Conservation (phyloP, 129 eudicot species). For the Centrapalus pauciflorus region DNA sequence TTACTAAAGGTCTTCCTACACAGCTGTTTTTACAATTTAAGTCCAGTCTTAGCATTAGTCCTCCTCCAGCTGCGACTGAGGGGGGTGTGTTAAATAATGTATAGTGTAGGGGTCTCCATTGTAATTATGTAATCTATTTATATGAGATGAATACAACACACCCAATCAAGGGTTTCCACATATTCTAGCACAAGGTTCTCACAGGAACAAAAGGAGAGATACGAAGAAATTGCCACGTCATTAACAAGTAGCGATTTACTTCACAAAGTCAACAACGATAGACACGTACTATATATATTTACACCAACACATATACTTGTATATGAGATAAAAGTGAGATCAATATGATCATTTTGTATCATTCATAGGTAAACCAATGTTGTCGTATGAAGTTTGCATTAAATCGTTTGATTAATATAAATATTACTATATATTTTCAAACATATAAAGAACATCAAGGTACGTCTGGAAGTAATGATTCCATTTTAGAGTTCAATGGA, state of each 20-base stretch:
- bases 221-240: conserved; percentile 44
- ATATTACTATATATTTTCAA: not conserved
- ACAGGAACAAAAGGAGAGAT: conserved; percentile 68
- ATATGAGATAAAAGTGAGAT: conserved; percentile 24
- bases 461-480: not conserved
- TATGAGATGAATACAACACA: too few relatives aligned
- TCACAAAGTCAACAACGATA: not conserved
- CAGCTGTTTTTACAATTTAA: too few relatives aligned
- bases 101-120: too few relatives aligned
- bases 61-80: too few relatives aligned
- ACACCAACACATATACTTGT: not conserved
- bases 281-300: not conserved
- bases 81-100: too few relatives aligned
- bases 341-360: conserved; percentile 32
- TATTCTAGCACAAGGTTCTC: too few relatives aligned
- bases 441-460: not conserved
- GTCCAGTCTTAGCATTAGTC: too few relatives aligned
- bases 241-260: conserved; percentile 41
- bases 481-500: too few relatives aligned
- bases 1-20: too few relatives aligned
- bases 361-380: conserved; percentile 19
- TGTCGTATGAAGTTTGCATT: conserved; percentile 2
- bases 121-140: too few relatives aligned
- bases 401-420: not conserved
- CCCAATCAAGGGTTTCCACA: too few relatives aligned